phyloP scores from a whole-genome alignment of 495 filamentous ascomycete species.

The Tuber umbilicatum region DNA sequence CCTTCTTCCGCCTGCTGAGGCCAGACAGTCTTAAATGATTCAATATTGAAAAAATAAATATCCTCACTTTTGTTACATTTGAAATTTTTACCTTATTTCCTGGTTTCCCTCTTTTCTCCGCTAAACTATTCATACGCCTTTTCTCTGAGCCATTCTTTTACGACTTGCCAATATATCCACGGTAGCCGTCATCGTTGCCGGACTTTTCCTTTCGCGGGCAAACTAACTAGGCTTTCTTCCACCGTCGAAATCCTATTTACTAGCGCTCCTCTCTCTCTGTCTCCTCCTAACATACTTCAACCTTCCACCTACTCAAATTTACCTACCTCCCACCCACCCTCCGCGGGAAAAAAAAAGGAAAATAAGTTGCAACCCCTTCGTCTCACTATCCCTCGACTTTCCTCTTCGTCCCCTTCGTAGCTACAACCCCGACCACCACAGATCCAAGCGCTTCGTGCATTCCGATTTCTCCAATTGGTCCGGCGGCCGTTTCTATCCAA shows the following conservation, averaged over 20 bases:
- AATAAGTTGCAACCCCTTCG: slow-evolving; percentile 3
- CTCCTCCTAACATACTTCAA: slow-evolving; percentile 31
- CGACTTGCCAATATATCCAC: background rate
- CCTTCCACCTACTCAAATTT: slow-evolving; percentile 20
- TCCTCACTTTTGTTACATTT: background rate
- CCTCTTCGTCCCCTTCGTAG: background rate
- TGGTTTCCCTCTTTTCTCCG: background rate
- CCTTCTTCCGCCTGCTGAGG: background rate
- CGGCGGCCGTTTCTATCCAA: slow-evolving; percentile 7
- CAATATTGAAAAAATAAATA: background rate
- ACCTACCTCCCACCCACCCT: background rate
- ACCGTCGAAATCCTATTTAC: background rate
- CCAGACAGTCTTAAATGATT: background rate
- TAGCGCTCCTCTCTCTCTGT: slow-evolving; percentile 24
- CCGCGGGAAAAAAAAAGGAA: slow-evolving; percentile 5
- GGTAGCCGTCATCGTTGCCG: background rate
- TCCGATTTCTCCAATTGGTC: background rate
- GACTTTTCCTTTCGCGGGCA: background rate
- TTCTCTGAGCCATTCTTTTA: background rate
- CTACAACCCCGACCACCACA: background rate
- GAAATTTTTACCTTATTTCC: background rate
- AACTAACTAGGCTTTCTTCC: background rate
- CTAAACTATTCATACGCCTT: background rate
- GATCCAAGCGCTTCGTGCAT: background rate
- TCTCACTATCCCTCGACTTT: slow-evolving; percentile 6